Evolutionary conservation across 441 rosid species (phyloP).

Genomic region (Pelargonium fulgidum): DNA sequence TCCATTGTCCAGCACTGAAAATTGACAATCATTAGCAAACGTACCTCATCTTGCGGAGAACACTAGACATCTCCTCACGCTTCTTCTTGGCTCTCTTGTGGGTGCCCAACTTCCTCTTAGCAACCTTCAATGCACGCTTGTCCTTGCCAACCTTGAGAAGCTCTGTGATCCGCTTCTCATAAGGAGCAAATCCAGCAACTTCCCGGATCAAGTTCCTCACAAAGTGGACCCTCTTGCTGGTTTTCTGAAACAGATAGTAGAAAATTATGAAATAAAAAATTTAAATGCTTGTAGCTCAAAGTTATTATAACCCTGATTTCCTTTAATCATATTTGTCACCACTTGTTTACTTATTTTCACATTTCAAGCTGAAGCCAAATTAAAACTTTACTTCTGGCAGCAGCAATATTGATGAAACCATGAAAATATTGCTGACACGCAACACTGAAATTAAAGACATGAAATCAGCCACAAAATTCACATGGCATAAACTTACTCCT

Average conservation of each 20-base stretch:
- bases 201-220: conserved; percentile 50
- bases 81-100: conserved; percentile 73
- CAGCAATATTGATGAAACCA: no score
- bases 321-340: no score
- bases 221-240: conserved; percentile 52
- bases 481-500: conserved; percentile 35
- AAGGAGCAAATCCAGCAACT: conserved; percentile 61
- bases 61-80: conserved; percentile 68
- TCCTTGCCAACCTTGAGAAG: conserved; percentile 63
- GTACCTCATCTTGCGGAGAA: conserved; percentile 57
- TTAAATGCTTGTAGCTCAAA: background rate
- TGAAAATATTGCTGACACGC: no score
- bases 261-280: no score
- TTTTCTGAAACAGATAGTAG: conserved; percentile 29
- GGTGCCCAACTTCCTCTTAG: conserved; percentile 64
- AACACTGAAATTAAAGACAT: background rate
- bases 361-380: no score
- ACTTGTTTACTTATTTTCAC: no score
- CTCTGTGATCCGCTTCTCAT: conserved; percentile 62
- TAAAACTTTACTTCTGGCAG: no score
- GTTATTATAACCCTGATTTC: no score
- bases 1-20: background rate
- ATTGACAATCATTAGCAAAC: no score
- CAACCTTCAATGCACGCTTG: conserved; percentile 54
- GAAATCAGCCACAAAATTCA: no score